Base-by-base conservation (phyloP, 768 basidiomycete species). In the Lentinus brumalis region DNA sequence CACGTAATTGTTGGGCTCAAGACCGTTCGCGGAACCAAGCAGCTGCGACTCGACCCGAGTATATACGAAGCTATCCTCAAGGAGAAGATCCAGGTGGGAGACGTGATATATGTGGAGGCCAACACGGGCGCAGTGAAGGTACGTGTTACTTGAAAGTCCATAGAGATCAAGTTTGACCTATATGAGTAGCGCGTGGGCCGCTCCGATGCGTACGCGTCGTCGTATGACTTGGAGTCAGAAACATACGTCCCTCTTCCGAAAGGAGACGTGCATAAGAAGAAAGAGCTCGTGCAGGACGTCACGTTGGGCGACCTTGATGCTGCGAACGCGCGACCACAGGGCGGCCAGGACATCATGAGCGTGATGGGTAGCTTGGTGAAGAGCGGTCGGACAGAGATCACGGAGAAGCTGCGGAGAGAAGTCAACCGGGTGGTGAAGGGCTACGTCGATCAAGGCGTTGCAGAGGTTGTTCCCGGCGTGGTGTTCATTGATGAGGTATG, bases 291-390 rank as follows among this genome's bases (percentile, higher is more conserved):
- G 1, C 95, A 98, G 73, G 94, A 96, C 63, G 91, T 98, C 45
- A 96, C 94, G 0, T 79, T 98, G 5, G 94, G 96, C 52, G 96
- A 98, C 70, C 81, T 98, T 40, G 96, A 98, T 72, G 92, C 94
- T 44, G 96, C 96, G 4, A 99, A 99, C 72, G 96, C 95, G 4
- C 85, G 94, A 30, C 96, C 96, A 12, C 94, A 92, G 70, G 92
- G 97, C 18, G 96, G 96, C 2, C 96, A 98, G 75, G 96, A 98
- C 67, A 97, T 98, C 73, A 98, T 98, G 96, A 92, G 90, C 71
- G 94, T 98, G 31, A 98, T 99, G 96, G 89, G 61, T 73, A 89
- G 79, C 67, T 80, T 98, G 15, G 92, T 97, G 64, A 96, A 94
- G 74, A 94, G 88, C 41, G 89, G 94, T 15, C 79, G 97, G 66